Conservation (phyloP, 2,329 filamentous ascomycete species). For the Neonectria neomacrospora region DNA sequence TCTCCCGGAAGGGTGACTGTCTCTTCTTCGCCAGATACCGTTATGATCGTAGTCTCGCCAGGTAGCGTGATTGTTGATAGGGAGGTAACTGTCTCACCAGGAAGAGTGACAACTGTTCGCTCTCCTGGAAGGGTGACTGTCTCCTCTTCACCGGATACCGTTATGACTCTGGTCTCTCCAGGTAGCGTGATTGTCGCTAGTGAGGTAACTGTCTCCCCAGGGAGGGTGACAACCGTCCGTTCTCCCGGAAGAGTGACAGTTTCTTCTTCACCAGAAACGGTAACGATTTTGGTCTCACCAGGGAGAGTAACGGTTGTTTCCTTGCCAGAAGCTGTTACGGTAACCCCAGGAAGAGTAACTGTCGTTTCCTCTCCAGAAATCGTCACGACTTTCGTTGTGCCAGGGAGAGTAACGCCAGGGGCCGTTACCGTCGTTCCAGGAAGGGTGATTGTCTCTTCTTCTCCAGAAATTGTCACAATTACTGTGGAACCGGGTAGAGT, state of each 20-base stretch:
- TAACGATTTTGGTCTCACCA: neutral
- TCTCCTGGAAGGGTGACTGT: conserved; percentile 10
- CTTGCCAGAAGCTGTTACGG: neutral
- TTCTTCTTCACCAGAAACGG: neutral
- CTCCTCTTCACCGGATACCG: conserved; percentile 4
- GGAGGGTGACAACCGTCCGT: conserved; percentile 5
- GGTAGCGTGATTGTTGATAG: conserved; percentile 18
- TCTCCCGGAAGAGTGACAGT: conserved; percentile 15
- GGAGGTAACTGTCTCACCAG: neutral
- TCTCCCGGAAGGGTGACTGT: conserved; percentile 25
- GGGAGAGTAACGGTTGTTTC: conserved; percentile 7
- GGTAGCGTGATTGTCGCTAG: neutral
- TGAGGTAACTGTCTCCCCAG: neutral
- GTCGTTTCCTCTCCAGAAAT: neutral
- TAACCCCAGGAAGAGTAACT: neutral
- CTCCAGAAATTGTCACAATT: neutral
- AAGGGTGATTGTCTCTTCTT: conserved; percentile 5
- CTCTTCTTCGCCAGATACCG: conserved; percentile 24
- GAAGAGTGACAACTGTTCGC: neutral
- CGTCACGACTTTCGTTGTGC: neutral
- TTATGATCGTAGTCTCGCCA: conserved; percentile 21
- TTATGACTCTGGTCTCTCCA: conserved; percentile 3
- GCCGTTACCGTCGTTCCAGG: neutral
- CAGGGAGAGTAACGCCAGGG: neutral
- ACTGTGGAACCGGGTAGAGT: neutral